Evolutionary conservation across 768 basidiomycete species (phyloP), one percentile per base, ranked within the genome.

Genomic region (Podaxis pistillaris): DNA sequence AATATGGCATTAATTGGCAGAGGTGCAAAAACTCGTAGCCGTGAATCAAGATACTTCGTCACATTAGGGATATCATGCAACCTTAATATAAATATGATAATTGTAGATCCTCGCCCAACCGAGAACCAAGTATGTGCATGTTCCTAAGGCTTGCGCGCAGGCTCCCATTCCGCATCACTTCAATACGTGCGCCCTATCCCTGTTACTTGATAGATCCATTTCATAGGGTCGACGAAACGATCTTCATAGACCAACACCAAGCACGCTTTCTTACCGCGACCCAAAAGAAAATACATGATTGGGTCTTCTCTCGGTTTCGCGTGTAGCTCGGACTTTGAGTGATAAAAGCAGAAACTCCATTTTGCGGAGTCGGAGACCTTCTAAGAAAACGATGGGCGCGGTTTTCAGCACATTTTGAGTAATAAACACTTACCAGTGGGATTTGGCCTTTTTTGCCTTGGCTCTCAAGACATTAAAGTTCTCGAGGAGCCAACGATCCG

Each of bases 1-100:
- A 44, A 36, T 60, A 66, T 50, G 65, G 65, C 6, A 24, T 38
- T 26, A 40, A 58, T 33, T 66, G 65, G 65, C 38, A 56, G 26
- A 30, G 46, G 17, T 49, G 56, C 33, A 37, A 37, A 22, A 19
- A 24, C 9, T 50, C 12, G 9, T 22, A 7, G 15, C 1, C 4
- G 19, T 19, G 44, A 50, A 13, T 4, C 13, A 50, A 24, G 22
- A 24, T 28, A 15, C 15, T 12, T 17, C 11, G 0, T 9, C 11
- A 15, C 49, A 50, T 11, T 44, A 15, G 41, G 41, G 12, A n/a
- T 13, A 44, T 17, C 9, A 9, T 33, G 8, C 30, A 33, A 33
- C 30, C 30, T 33, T 33, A 8, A 33, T 9, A 33, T 33, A 9
- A 9, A 33, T 33, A 30, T 33, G 30, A 33, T 33, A 33, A 33